Evolutionary conservation across 176 grass and related monocot genomes (phyloP).

Genomic region (Musa schizocarpa): DNA sequence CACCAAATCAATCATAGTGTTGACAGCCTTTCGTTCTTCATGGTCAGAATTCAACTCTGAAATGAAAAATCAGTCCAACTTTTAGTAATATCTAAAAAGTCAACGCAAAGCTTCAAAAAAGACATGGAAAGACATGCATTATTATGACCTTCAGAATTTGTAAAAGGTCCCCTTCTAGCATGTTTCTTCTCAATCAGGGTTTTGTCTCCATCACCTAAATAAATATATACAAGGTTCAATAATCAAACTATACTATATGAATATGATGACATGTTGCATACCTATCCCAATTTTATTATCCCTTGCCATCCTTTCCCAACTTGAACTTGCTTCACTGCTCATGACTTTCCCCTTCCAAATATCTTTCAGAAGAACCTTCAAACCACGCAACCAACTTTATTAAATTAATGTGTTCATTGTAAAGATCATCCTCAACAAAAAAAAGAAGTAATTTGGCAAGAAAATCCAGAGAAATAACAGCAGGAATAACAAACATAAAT

Average conservation of each 20-base stretch:
- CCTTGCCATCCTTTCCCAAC: conserved; percentile 26
- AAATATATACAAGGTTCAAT: neutral
- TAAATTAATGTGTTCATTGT: conserved; percentile 12
- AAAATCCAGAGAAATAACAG: neutral
- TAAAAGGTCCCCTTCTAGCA: neutral
- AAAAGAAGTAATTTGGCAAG: neutral
- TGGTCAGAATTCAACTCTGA: conserved; percentile 12
- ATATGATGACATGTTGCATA: conserved; percentile 7
- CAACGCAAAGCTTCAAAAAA: neutral
- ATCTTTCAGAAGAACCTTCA: conserved; percentile 65
- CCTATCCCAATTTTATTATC: conserved; percentile 27
- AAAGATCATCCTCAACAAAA: neutral
- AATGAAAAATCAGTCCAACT: conserved; percentile 9
- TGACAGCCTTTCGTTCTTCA: conserved; percentile 14
- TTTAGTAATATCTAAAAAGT: neutral
- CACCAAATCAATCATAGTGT: conserved; percentile 19
- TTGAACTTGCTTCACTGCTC: conserved; percentile 35
- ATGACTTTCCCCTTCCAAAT: conserved; percentile 72
- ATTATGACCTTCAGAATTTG: neutral
- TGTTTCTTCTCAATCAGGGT: neutral
- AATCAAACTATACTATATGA: neutral
- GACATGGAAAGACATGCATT: neutral
- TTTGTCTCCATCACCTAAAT: conserved; percentile 7
- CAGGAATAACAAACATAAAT: no score
- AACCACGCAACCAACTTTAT: neutral